Evolutionary conservation across 352 stramenopile species (phyloP), one percentile per base, ranked within the genome.

Genomic region (Globisporangium okanoganense): DNA sequence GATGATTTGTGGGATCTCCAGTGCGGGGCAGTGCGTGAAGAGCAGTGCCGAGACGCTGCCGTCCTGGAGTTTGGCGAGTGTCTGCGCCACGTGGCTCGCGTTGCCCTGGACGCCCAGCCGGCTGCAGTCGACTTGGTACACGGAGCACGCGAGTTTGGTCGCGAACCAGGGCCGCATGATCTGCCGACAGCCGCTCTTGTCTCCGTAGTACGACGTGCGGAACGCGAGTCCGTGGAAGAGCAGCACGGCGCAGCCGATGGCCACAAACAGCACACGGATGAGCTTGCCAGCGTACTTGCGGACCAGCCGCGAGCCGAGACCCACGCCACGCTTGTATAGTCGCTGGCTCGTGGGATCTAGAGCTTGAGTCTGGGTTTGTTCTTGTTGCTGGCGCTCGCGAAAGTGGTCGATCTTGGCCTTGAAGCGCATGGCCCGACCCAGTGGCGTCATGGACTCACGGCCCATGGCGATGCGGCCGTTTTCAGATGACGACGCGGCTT

Each of bases 21-120:
- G 67, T 0, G 33, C 56, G 0, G 70, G 59, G 41, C 79, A 88
- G 61, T 87, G 79, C 20, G 63, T 70, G 41, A 88, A 76, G 6
- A 88, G 65, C 47, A 87, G 55, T 8, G 62, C 71, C 1, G 43
- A 59, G 36, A 82, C 62, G 33, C 65, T 75, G 24, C 18, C 3
- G 54, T 50, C 52, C 24, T 77, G 52, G 22, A 82, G 64, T 31
- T 80, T 65, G 3, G 27, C 45, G 0, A 78, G 56, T 54, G 24
- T 40, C 41, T 31, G 12, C 27, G 52, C 13, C 27, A 64, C 36
- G 36, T 67, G 20, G 16, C 25, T 59, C 27, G 35, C 38, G 55
- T 62, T 54, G 16, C 44, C 36, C 14, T n/a, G 41, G 24, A 25
- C 12, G 9, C 50, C 36, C 5, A 69, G 35, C 10, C 57, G 53